phyloP scores from a whole-genome alignment of 208 protist genomes.

The Trypanosoma platydactyli region DNA sequence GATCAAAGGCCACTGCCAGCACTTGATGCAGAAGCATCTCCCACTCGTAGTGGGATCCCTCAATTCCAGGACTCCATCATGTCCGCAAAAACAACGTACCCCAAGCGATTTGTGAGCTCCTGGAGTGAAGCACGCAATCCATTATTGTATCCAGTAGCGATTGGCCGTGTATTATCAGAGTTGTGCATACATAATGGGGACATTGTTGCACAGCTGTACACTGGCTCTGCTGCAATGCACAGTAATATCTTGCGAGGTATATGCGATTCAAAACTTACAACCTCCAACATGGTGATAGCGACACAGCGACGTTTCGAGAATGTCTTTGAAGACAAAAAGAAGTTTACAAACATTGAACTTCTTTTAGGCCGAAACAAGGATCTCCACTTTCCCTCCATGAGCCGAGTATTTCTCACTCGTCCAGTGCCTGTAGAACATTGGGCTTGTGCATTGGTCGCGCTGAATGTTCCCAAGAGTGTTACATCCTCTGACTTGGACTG shows the following conservation, averaged over 20 bases:
- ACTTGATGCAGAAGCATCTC: conserved; percentile 48
- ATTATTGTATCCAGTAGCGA: conserved; percentile 40
- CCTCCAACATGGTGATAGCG: conserved; percentile 83
- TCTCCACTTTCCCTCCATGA: conserved; percentile 76
- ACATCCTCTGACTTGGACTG: conserved; percentile 38
- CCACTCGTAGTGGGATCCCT: conserved; percentile 33
- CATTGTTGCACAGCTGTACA: conserved; percentile 89
- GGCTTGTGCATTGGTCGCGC: conserved; percentile 55
- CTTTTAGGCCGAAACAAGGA: conserved; percentile 72
- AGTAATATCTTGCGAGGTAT: conserved; percentile 83
- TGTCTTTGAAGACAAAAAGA: conserved; percentile 84
- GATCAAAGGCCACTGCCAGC: conserved; percentile 52
- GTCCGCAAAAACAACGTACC: conserved; percentile 40
- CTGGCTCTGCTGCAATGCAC: conserved; percentile 93
- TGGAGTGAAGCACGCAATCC: conserved; percentile 75
- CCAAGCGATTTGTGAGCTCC: conserved; percentile 59
- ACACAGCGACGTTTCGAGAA: conserved; percentile 84
- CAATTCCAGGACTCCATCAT: conserved; percentile 40
- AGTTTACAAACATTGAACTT: conserved; percentile 73
- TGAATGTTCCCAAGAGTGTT: conserved; percentile 39
- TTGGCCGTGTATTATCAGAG: conserved; percentile 63
- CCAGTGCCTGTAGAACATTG: conserved; percentile 64
- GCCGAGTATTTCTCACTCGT: conserved; percentile 53
- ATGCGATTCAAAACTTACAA: conserved; percentile 57
- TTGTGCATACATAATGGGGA: conserved; percentile 90